Conservation (phyloP, 768 basidiomycete genomes). For the Collybia nuda region DNA sequence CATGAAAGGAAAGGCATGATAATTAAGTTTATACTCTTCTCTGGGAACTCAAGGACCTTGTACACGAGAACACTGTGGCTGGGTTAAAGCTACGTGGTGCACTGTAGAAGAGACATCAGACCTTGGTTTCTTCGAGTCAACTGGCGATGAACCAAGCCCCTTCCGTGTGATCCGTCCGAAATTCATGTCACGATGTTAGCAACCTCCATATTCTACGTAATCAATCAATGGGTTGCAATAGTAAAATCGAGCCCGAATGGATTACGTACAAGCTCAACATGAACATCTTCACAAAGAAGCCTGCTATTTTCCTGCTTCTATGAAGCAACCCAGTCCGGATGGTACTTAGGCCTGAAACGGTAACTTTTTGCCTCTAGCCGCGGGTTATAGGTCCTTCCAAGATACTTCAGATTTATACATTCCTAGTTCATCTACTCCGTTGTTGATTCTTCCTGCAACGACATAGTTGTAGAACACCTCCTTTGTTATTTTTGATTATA, state of each 20-base stretch:
- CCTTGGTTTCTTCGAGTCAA: slow-evolving; percentile 28
- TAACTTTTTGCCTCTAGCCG: slow-evolving; percentile 7
- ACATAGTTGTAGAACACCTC: no score
- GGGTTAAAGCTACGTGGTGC: slow-evolving; percentile 12
- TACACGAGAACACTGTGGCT: slow-evolving; percentile 32
- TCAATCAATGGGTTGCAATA: no score
- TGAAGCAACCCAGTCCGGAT: slow-evolving; percentile 8
- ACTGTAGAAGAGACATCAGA: slow-evolving; percentile 22
- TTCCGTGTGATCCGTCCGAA: slow-evolving; percentile 29
- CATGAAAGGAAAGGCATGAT: slow-evolving; percentile 28
- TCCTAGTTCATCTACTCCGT: no score
- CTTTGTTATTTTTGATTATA: no score
- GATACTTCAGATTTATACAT: background rate
- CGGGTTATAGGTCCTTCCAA: slow-evolving; percentile 4
- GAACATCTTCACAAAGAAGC: slow-evolving; percentile 2
- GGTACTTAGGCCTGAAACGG: slow-evolving; percentile 5
- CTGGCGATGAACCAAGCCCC: slow-evolving; percentile 4
- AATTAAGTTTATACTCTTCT: slow-evolving; percentile 18
- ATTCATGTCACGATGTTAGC: no score
- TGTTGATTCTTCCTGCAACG: no score
- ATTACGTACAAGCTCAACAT: background rate
- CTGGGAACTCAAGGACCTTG: slow-evolving; percentile 18
- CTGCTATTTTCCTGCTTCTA: background rate
- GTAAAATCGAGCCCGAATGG: no score
- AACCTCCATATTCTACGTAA: no score